phyloP scores from a whole-genome alignment of 2,329 filamentous ascomycete genomes.

The Botrytis porri region DNA sequence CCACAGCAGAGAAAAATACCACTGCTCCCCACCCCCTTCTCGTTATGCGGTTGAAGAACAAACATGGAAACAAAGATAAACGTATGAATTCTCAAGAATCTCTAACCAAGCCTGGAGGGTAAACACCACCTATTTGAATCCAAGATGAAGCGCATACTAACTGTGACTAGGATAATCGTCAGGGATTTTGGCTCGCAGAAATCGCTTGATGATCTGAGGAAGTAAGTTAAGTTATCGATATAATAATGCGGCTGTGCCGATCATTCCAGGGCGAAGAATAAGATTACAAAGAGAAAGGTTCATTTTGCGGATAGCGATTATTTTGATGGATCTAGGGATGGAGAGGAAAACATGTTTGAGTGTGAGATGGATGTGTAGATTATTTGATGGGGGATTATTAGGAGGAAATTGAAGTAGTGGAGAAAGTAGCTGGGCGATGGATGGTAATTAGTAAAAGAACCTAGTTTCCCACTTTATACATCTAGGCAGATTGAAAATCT shows the following conservation, averaged over 20 bases:
- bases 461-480: no score
- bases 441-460: no score
- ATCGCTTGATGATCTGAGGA: neutral
- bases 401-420: neutral
- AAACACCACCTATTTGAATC: neutral
- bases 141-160: neutral
- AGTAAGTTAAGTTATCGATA: neutral
- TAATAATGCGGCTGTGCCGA: neutral
- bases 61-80: neutral
- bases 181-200: neutral
- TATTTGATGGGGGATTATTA: fast-evolving
- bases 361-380: neutral
- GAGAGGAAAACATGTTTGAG: neutral
- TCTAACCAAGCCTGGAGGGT: neutral
- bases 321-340: neutral
- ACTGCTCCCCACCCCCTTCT: neutral
- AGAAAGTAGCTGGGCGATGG: neutral
- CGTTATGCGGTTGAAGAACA: neutral
- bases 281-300: neutral
- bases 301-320: neutral
- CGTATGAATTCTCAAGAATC: neutral
- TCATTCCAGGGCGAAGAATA: neutral
- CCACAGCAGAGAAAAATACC: fast-evolving
- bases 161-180: neutral
- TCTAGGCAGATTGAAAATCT: neutral